Evolutionary conservation across 148 eudicot species (phyloP).

Genomic region (Chenopodium album): DNA sequence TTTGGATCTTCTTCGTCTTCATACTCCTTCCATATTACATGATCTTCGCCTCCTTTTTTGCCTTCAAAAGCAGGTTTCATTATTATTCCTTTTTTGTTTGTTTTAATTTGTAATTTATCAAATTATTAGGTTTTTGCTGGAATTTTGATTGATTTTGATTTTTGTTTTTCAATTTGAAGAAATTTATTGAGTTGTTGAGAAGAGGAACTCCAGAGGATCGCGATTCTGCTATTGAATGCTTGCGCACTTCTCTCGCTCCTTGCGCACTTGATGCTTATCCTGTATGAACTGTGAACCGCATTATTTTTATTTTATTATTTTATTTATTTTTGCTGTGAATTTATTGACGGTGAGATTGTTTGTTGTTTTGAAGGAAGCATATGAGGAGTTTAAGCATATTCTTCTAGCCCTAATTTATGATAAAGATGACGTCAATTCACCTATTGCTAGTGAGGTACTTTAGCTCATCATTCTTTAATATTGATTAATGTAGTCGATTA

Average conservation of each 20-base stretch:
- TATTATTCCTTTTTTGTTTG: not conserved
- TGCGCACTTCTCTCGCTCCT: conserved; percentile 78
- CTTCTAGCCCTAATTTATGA: conserved; percentile 84
- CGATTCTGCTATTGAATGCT: conserved; percentile 64
- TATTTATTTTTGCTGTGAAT: not conserved
- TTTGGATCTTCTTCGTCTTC: conserved; percentile 51
- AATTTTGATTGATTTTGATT: conserved; percentile 4
- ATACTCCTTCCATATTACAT: conserved; percentile 55
- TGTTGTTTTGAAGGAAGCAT: conserved; percentile 84
- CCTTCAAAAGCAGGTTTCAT: conserved; percentile 73
- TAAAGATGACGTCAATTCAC: conserved; percentile 71
- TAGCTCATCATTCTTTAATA: not conserved
- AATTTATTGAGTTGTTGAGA: conserved; percentile 90
- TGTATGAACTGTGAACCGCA: conserved; percentile 43
- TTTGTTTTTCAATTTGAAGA: conserved; percentile 39
- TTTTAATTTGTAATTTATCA: not conserved
- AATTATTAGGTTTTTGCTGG: not conserved
- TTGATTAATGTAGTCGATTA: not conserved
- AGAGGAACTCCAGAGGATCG: conserved; percentile 75
- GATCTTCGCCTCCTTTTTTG: conserved; percentile 85
- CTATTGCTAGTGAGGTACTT: conserved; percentile 76
- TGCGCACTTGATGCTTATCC: conserved; percentile 97
- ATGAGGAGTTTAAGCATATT: conserved; percentile 93
- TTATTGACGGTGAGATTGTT: conserved; percentile 8
- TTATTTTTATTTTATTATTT: not conserved